These are phyloP conservation scores for Urtica urens DNA, from an alignment of 306 rosid species.

Conservation along the genomic window DNA sequence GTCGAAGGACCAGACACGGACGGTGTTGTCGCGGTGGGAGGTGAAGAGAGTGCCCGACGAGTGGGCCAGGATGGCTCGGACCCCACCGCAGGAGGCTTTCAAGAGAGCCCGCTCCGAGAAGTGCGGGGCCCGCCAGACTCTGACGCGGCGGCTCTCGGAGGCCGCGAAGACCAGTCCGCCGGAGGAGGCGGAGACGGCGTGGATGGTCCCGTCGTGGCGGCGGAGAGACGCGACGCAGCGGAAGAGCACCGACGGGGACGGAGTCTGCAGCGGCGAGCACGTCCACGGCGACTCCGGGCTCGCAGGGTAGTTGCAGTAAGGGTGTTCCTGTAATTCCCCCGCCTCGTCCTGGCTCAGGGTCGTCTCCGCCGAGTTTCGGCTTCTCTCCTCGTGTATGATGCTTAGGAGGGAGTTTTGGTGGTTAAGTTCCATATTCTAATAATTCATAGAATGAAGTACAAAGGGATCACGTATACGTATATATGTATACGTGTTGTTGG, in stretches of 20 bases:
- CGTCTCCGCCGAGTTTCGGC: background rate
- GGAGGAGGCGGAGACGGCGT: constrained; percentile 40
- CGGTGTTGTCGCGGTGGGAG: constrained; percentile 46
- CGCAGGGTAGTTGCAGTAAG: constrained; percentile 19
- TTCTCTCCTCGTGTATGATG: constrained; percentile 7
- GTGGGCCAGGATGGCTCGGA: constrained; percentile 38
- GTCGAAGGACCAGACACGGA: constrained; percentile 49
- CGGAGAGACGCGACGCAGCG: constrained; percentile 63
- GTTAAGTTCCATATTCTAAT: background rate
- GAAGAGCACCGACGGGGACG: constrained; percentile 52
- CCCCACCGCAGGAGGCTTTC: constrained; percentile 31
- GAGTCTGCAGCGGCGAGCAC: constrained; percentile 45
- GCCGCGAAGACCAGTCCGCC: constrained; percentile 50
- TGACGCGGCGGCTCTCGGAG: constrained; percentile 43
- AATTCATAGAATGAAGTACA: background rate
- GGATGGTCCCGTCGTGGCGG: constrained; percentile 57
- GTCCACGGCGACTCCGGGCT: constrained; percentile 76
- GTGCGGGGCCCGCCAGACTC: constrained; percentile 52
- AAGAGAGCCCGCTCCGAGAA: constrained; percentile 43
- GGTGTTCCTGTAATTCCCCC: constrained; percentile 21
- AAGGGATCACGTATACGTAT: no score
- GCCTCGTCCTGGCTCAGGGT: constrained; percentile 19
- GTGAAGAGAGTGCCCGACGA: constrained; percentile 45
- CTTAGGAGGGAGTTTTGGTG: constrained; percentile 7
- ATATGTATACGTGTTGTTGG: background rate